Percentiles rank a stretch among this genome's conserved stretches.
Evolutionary conservation across 352 stramenopile species (phyloP).

Genomic region (Thalassiosira hispida): DNA sequence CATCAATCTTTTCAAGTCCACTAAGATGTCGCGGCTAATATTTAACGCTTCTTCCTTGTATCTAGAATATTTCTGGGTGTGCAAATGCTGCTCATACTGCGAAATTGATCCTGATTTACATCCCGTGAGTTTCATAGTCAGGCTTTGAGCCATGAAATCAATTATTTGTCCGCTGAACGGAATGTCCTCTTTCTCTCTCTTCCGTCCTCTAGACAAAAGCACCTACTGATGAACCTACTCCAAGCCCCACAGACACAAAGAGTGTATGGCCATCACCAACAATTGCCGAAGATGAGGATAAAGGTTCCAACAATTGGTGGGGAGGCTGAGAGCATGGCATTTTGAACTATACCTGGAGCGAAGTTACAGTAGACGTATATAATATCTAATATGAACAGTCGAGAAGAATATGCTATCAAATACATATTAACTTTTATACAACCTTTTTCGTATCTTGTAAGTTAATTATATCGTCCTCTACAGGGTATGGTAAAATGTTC

Average conservation of each 20-base stretch:
- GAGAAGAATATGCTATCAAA: too few relatives aligned
- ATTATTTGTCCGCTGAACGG: too few relatives aligned
- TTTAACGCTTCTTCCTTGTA: not conserved
- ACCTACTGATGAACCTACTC: conserved; percentile 12
- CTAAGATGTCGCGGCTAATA: not conserved
- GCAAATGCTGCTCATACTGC: conserved; percentile 25
- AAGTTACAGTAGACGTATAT: too few relatives aligned
- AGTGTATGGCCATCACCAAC: not conserved
- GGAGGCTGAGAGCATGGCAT: too few relatives aligned
- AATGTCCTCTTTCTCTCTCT: not conserved
- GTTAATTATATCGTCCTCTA: too few relatives aligned
- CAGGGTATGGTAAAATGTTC: too few relatives aligned
- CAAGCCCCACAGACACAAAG: not conserved
- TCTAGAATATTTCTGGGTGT: conserved; percentile 24
- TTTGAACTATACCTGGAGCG: too few relatives aligned
- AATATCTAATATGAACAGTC: too few relatives aligned
- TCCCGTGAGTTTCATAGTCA: conserved; percentile 9
- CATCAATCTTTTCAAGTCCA: not conserved
- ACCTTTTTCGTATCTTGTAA: too few relatives aligned
- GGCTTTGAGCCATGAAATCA: not conserved
- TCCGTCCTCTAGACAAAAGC: not conserved
- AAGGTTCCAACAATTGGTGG: too few relatives aligned
- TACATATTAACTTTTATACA: too few relatives aligned
- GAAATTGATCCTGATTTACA: conserved; percentile 26
- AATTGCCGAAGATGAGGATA: not conserved